Conservation (phyloP, 495 filamentous ascomycete genomes). For the Monascus purpureus region DNA sequence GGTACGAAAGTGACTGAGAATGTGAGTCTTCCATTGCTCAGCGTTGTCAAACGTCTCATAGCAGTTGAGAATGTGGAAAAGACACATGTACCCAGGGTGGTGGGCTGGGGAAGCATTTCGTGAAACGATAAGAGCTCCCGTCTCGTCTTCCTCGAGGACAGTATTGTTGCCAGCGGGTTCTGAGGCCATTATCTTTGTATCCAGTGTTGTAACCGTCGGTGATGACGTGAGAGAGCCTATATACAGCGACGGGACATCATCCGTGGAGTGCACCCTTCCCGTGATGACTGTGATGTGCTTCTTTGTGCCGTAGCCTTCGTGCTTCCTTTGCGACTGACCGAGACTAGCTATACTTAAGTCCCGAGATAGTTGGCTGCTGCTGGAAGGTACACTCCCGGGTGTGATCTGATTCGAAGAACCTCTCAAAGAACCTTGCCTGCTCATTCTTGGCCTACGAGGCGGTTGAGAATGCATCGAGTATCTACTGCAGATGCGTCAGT, state of each 20-base stretch:
- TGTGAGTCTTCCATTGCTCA: conserved; percentile 26
- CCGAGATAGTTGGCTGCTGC: not conserved
- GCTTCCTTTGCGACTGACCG: not conserved
- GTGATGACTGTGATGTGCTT: not conserved
- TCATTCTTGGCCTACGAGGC: conserved; percentile 10
- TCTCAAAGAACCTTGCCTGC: conserved; percentile 8
- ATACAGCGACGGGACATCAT: conserved; percentile 11
- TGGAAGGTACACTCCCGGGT: conserved; percentile 3
- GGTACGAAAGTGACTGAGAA: conserved; percentile 29
- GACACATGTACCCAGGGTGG: conserved; percentile 18
- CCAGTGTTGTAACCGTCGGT: conserved; percentile 11
- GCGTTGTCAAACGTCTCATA: conserved; percentile 23
- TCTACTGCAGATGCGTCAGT: too few relatives aligned
- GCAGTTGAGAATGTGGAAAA: conserved; percentile 32
- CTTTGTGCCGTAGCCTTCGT: not conserved
- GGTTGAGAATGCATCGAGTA: conserved; percentile 2
- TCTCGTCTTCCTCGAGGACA: conserved; percentile 12
- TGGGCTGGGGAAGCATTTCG: not conserved
- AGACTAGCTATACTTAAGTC: not conserved
- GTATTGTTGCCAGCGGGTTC: conserved; percentile 3
- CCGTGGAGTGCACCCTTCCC: conserved; percentile 3
- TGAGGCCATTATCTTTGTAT: conserved; percentile 5
- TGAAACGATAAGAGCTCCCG: conserved; percentile 14
- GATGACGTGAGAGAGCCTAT: conserved; percentile 11
- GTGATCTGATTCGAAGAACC: conserved; percentile 5